phyloP scores from a whole-genome alignment of 208 protist genomes.

The Leishmania mexicana region DNA sequence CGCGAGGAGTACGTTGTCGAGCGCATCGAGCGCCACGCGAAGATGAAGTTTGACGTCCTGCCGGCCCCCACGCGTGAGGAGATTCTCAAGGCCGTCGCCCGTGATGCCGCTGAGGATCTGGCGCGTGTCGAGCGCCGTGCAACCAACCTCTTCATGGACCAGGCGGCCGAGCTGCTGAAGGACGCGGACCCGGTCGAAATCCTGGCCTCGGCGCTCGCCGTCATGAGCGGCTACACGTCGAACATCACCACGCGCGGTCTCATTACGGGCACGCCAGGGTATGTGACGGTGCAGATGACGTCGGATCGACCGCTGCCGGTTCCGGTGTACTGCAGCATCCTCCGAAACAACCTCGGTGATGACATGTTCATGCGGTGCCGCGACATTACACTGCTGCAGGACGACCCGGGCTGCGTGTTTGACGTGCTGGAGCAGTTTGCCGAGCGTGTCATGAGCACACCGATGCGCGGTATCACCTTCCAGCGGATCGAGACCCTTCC shows the following conservation, averaged over 20 bases:
- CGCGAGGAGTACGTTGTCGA: conserved; percentile 89
- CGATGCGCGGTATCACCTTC: conserved; percentile 74
- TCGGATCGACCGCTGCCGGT: conserved; percentile 73
- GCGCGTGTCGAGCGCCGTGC: conserved; percentile 85
- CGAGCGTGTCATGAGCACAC: conserved; percentile 51
- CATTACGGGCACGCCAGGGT: conserved; percentile 79
- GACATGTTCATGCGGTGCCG: conserved; percentile 78
- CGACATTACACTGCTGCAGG: conserved; percentile 89
- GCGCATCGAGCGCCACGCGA: conserved; percentile 89
- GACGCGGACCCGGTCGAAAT: conserved; percentile 88
- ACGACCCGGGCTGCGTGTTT: conserved; percentile 86
- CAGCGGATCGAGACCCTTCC: conserved; percentile 79
- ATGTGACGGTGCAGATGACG: conserved; percentile 74
- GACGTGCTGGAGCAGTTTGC: conserved; percentile 82
- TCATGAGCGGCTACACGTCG: conserved; percentile 93
- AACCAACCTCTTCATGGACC: conserved; percentile 88
- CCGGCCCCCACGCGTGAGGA: conserved; percentile 86
- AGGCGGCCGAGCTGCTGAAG: conserved; percentile 86
- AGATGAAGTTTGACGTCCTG: conserved; percentile 91
- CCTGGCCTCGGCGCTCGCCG: conserved; percentile 87
- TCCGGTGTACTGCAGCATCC: conserved; percentile 87
- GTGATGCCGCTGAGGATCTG: conserved; percentile 85
- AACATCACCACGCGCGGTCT: conserved; percentile 83
- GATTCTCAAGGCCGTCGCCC: conserved; percentile 85
- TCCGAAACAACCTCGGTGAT: conserved; percentile 86